A percentile compares a stretch with the other conserved stretches of the same genome.
Evolutionary conservation across 1,284 basidiomycete species (phyloP).

Genomic region (Microbotryomycetes sp.): DNA sequence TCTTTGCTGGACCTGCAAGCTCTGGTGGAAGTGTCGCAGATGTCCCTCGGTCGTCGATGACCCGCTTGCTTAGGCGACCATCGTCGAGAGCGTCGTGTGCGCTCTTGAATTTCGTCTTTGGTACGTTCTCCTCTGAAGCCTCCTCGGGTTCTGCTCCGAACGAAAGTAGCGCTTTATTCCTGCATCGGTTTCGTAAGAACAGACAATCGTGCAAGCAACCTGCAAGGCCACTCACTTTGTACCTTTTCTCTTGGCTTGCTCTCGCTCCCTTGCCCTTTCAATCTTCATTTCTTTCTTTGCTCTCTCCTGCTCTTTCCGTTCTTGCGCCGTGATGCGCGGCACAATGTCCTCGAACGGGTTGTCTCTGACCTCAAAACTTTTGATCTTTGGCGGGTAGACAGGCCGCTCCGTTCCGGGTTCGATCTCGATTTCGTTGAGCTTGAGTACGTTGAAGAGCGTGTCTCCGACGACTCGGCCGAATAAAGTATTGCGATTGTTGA

Average conservation of each 20-base stretch:
- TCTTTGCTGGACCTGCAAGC: conserved; percentile 6
- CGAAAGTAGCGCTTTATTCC: conserved; percentile 77
- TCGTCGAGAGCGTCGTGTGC: conserved; percentile 33
- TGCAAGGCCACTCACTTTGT: conserved; percentile 52
- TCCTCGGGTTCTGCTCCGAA: conserved; percentile 73
- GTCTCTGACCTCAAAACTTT: conserved; percentile 46
- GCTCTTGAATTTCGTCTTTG: conserved; percentile 68
- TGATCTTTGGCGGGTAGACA: conserved; percentile 84
- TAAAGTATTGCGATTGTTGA: conserved; percentile 50
- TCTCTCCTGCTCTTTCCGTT: conserved; percentile 70
- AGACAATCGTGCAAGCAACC: neutral
- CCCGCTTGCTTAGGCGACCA: conserved; percentile 19
- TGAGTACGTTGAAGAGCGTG: conserved; percentile 43
- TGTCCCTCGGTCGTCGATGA: conserved; percentile 31
- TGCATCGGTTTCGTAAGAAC: conserved; percentile 39
- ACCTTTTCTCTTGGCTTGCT: conserved; percentile 54
- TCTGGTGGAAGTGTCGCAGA: conserved; percentile 24
- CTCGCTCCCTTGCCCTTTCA: conserved; percentile 61
- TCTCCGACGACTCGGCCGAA: conserved; percentile 38
- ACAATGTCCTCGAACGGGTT: conserved; percentile 93
- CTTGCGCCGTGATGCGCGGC: conserved; percentile 90
- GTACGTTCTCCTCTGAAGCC: conserved; percentile 47
- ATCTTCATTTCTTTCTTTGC: conserved; percentile 66
- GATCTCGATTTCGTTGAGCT: conserved; percentile 77
- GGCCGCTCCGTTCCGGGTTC: conserved; percentile 55